Conservation (phyloP, 371 early-diverging fungal species). For the Lichtheimia corymbifera region DNA sequence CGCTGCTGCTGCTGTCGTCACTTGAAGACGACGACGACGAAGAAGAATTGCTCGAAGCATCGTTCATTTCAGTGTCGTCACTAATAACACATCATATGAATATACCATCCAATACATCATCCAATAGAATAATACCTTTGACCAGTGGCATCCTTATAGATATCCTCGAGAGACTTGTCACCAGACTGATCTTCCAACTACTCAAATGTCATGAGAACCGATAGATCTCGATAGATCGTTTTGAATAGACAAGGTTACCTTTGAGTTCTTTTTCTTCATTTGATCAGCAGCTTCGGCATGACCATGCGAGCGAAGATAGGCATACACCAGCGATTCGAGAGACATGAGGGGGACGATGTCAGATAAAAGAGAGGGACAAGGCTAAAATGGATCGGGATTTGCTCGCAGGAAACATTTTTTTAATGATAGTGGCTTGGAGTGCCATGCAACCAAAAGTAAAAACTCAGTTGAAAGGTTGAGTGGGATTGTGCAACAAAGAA, state of each 20-base stretch:
- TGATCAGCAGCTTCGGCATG: slow-evolving; percentile 17
- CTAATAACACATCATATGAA: neutral
- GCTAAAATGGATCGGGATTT: too few species aligned
- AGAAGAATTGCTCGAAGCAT: slow-evolving; percentile 4
- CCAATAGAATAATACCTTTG: slow-evolving; percentile 7
- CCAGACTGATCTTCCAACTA: neutral
- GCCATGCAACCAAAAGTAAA: too few species aligned
- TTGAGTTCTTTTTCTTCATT: slow-evolving; percentile 18
- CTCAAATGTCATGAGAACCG: neutral
- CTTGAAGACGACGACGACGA: slow-evolving; percentile 9
- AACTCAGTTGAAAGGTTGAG: neutral
- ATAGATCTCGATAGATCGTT: neutral
- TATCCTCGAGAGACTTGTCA: slow-evolving; percentile 4
- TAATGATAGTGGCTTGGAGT: too few species aligned
- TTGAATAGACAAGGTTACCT: slow-evolving; percentile 14
- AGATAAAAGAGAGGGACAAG: too few species aligned
- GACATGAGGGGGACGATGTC: neutral
- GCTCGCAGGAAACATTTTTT: too few species aligned
- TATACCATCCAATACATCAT: neutral
- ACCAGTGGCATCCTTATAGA: slow-evolving; percentile 6
- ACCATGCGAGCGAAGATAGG: slow-evolving; percentile 19
- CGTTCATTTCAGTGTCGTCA: slow-evolving; percentile 15
- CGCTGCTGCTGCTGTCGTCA: neutral
- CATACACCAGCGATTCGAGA: slow-evolving; percentile 21
- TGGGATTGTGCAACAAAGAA: too few species aligned